Evolutionary conservation across 768 basidiomycete species (phyloP).

Genomic region (Calocybe gangraenosa): DNA sequence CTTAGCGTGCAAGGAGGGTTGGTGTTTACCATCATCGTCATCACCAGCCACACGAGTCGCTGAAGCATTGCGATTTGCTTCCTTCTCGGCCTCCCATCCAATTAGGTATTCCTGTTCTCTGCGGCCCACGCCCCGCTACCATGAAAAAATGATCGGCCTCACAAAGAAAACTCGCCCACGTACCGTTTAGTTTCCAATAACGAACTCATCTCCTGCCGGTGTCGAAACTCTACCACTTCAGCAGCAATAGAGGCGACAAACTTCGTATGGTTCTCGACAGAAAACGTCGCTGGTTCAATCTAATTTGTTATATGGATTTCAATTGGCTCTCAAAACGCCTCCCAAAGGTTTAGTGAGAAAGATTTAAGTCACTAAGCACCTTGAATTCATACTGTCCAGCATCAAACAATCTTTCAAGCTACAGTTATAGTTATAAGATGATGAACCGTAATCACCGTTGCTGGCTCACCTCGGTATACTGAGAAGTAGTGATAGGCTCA

Average conservation of each 20-base stretch:
- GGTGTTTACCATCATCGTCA: constrained; percentile 2
- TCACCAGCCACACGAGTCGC: background rate
- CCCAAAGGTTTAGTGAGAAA: background rate
- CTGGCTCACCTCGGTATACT: constrained; percentile 41
- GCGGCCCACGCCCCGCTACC: background rate
- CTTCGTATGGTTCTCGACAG: constrained; percentile 42
- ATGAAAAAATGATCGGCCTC: background rate
- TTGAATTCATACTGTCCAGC: constrained; percentile 50
- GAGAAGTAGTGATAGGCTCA: constrained; percentile 39
- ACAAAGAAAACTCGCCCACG: constrained; percentile 4
- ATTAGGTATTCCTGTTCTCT: constrained; percentile 40
- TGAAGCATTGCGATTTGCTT: background rate
- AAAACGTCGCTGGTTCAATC: constrained; percentile 50
- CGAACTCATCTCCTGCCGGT: constrained; percentile 32
- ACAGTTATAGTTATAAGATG: background rate
- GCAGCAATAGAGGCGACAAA: constrained; percentile 37
- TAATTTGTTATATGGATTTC: constrained; percentile 18
- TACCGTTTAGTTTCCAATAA: constrained; percentile 37
- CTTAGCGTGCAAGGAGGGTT: background rate
- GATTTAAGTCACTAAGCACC: constrained; percentile 22
- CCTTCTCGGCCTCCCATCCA: constrained; percentile 37
- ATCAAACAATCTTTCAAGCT: constrained; percentile 51
- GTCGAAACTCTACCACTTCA: constrained; percentile 38
- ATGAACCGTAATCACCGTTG: background rate
- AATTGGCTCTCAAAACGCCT: no score